Conservation (phyloP, 1,284 basidiomycete species). For the Ustilago loliicola region DNA sequence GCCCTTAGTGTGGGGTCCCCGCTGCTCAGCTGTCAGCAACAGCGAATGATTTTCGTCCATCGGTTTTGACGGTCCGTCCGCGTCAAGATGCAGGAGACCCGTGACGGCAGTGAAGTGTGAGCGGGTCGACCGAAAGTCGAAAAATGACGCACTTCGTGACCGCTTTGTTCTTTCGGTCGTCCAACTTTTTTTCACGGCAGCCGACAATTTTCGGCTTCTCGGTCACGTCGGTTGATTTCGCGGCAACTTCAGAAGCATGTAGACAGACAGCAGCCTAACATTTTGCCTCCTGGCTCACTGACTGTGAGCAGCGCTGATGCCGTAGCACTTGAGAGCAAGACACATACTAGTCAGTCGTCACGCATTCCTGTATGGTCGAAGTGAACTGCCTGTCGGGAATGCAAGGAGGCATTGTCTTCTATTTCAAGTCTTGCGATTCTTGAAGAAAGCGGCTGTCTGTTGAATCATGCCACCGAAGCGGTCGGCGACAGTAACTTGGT, state of each 20-base stretch:
- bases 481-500: slow-evolving; percentile 76
- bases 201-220: slow-evolving; percentile 5
- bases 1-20: slow-evolving; percentile 30
- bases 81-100: slow-evolving; percentile 1
- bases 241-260: background rate
- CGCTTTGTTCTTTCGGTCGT: background rate
- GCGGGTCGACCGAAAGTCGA: background rate
- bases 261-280: background rate
- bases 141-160: slow-evolving; percentile 2
- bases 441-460: slow-evolving; percentile 73
- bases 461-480: slow-evolving; percentile 82
- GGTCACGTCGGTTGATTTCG: slow-evolving; percentile 6
- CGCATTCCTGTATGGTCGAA: background rate
- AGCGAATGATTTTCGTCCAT: slow-evolving; percentile 11
- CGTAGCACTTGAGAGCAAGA: background rate
- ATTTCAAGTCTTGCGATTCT: slow-evolving; percentile 19
- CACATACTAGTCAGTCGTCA: background rate
- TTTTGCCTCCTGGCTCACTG: background rate
- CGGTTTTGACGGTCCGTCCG: slow-evolving; percentile 36
- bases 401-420: background rate
- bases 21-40: background rate
- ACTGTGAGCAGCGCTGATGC: background rate
- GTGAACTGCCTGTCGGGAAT: background rate
- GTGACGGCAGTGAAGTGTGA: slow-evolving; percentile 5
- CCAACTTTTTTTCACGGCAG: background rate